Percentiles rank a stretch among this genome's conserved stretches.
Evolutionary conservation across 768 basidiomycete genomes (phyloP).

Genomic region (Clavaria fumosa): DNA sequence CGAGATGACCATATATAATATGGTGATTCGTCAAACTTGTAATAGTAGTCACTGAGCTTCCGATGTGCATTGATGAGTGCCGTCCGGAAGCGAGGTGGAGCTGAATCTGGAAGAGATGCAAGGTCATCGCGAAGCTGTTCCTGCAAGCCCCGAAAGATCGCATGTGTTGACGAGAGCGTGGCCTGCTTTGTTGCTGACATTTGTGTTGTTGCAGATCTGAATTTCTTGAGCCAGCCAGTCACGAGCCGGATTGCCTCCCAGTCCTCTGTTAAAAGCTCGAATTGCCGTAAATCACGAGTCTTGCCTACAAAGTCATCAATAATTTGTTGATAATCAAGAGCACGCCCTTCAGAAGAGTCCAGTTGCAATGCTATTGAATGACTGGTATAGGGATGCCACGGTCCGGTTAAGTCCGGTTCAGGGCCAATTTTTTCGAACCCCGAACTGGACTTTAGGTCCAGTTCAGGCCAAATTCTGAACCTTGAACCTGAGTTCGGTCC

Average conservation of each 20-base stretch:
- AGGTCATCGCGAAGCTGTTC: slow-evolving; percentile 14
- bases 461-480: too few species aligned
- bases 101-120: slow-evolving; percentile 9
- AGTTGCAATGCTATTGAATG: too few species aligned
- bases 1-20: slow-evolving; percentile 19
- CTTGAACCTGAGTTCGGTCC: too few species aligned
- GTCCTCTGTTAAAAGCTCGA: slow-evolving; percentile 12
- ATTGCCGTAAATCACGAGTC: slow-evolving; percentile 10
- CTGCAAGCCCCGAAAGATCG: slow-evolving; percentile 21
- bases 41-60: slow-evolving; percentile 22
- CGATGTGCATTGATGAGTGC: slow-evolving; percentile 16
- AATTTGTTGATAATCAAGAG: slow-evolving; percentile 10
- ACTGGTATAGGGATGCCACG: too few species aligned
- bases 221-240: slow-evolving; percentile 15
- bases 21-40: slow-evolving; percentile 18
- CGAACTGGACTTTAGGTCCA: too few species aligned
- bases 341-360: too few species aligned
- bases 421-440: too few species aligned
- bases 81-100: slow-evolving; percentile 8
- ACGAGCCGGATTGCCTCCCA: slow-evolving; percentile 16
- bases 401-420: too few species aligned
- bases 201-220: slow-evolving; percentile 18
- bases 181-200: slow-evolving; percentile 19
- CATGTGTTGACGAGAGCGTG: slow-evolving; percentile 20
- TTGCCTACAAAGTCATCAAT: slow-evolving; percentile 11